Base-by-base conservation (phyloP, 495 filamentous ascomycete genomes). In the Xylaria cubensis region DNA sequence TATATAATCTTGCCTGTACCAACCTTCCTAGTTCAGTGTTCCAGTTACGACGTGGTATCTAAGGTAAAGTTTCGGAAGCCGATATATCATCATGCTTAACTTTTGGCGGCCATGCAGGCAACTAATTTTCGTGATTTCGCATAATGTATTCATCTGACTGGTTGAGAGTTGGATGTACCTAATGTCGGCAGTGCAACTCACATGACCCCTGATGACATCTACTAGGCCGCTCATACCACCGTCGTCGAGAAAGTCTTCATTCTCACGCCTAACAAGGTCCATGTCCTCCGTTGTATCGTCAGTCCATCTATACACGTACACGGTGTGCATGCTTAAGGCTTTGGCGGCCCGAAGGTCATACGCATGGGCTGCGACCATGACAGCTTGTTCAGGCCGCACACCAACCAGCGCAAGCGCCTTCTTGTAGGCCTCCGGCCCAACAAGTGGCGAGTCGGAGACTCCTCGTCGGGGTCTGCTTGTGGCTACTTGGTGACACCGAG, bases 291-390 rank as follows among this genome's bases (percentile, higher is more conserved):
- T 71, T 4, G 86, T 69, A 77, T 88, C 88, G 73, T 88, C 87
- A 0, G 86, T 88, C 83, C 83, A 88, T 26, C 88, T 74, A 67
- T 82, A 78, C 6, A 89, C 73, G 76, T 89, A 88, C n/a, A 85
- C 72, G 0, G 86, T 87, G 67, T 75, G 82, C 81, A 89, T 81
- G 1, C 87, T 86, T 32, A 76, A 74, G 9, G 62, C 74, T 74
- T 80, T 82, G 21, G 84, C 87, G 0, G 82, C 87, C 10, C 83
- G 76, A 5, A 86, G 62, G 72, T 88, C 87, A 77, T 85, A 88
- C 19, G 85, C 86, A 80, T 89, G 86, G 41, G 86, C 86, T 13
- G 86, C 87, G 17, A 88, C 86, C 78, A 84, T 77, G 4, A 88
- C 85, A n/a, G 80, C 81, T 72, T 89, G 82, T 24, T 85, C 79